phyloP scores from a whole-genome alignment of 1,284 basidiomycete genomes.

The Ceratobasidium sp. region DNA sequence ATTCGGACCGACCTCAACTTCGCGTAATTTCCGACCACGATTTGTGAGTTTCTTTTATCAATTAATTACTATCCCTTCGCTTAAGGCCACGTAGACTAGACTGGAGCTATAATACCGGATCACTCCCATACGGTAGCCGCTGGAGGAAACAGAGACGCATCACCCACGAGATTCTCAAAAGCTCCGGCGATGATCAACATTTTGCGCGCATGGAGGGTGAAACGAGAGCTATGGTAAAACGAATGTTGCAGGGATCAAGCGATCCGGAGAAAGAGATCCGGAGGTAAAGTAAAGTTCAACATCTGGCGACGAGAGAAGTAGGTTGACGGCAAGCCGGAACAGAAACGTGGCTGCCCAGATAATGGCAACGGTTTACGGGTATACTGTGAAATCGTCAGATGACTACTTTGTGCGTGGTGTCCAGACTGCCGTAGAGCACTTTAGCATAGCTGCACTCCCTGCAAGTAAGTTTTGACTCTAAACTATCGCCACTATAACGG shows the following conservation, averaged over 20 bases:
- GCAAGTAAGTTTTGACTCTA: not conserved
- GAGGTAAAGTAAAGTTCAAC: not conserved
- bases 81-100: not conserved
- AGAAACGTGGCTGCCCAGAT: conserved; percentile 30
- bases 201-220: conserved; percentile 19
- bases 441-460: not conserved
- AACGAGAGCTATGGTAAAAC: conserved; percentile 5
- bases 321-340: not conserved
- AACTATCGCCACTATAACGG: not conserved
- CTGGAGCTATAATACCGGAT: conserved; percentile 4
- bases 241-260: not conserved
- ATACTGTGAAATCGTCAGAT: not conserved
- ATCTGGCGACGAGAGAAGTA: not conserved
- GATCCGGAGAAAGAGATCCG: conserved; percentile 10
- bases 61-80: not conserved
- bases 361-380: conserved; percentile 25
- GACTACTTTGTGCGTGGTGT: conserved; percentile 5
- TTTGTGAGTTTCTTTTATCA: not conserved
- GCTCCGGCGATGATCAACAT: conserved; percentile 1
- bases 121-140: not conserved
- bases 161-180: conserved; percentile 17
- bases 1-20: conserved; percentile 38
- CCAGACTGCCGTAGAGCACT: not conserved
- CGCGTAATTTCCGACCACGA: conserved; percentile 25
- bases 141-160: conserved; percentile 29